Conservation (phyloP, 2,329 filamentous ascomycete genomes). For the Colletotrichum sp. region DNA sequence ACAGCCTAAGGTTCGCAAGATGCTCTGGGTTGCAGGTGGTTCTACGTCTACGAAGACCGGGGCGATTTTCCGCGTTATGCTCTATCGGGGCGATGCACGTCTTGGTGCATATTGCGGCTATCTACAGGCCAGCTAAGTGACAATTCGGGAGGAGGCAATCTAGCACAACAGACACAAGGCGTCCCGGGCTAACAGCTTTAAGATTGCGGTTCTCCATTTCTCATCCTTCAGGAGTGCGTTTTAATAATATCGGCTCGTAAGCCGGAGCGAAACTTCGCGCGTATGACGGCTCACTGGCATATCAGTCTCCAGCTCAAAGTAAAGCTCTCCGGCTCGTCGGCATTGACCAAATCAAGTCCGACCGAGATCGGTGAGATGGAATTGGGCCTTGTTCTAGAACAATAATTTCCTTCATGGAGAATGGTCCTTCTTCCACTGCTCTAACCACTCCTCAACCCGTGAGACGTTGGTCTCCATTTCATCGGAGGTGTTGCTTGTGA, state of each 20-base stretch:
- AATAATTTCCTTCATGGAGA: not conserved
- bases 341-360: not conserved
- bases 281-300: not conserved
- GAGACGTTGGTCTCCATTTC: slow-evolving; percentile 91
- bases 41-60: not conserved
- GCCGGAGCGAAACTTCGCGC: not conserved
- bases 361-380: not conserved
- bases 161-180: not conserved
- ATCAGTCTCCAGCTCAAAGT: not conserved
- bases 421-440: slow-evolving; percentile 76
- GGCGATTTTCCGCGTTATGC: not conserved
- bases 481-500: slow-evolving; percentile 80
- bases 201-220: not conserved
- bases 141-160: not conserved
- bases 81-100: not conserved
- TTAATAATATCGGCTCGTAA: not conserved
- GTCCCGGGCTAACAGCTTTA: not conserved
- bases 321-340: not conserved
- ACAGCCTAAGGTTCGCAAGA: not conserved
- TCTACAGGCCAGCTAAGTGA: not conserved
- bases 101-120: not conserved
- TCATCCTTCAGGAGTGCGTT: not conserved
- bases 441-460: slow-evolving; percentile 81
- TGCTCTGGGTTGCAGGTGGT: not conserved
- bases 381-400: not conserved